phyloP scores from a whole-genome alignment of 306 rosid genomes.

The Inga laurina region DNA sequence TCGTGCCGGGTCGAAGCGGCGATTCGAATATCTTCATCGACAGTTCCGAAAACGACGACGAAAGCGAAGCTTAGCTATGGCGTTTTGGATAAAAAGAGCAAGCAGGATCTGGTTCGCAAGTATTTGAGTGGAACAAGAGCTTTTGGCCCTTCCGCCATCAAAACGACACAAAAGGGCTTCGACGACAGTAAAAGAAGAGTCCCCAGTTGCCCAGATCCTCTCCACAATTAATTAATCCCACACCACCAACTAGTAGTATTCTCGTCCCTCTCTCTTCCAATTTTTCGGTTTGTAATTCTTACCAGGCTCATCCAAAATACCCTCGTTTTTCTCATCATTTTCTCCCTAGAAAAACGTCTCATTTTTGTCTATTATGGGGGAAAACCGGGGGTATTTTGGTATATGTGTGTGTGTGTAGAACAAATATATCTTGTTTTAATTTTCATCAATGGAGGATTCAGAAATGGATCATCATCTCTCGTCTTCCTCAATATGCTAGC shows the following conservation, averaged over 20 bases:
- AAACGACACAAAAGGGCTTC: constrained; percentile 40
- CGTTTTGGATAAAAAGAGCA: constrained; percentile 18
- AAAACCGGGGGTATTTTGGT: constrained; percentile 92
- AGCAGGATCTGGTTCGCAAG: constrained; percentile 55
- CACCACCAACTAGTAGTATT: constrained; percentile 37
- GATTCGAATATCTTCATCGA: constrained; percentile 36
- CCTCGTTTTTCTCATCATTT: constrained; percentile 74
- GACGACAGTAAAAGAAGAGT: constrained; percentile 72
- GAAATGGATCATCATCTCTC: constrained; percentile 26
- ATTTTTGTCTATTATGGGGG: constrained; percentile 45
- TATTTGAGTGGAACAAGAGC: constrained; percentile 51
- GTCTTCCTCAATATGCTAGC: constrained; percentile 12
- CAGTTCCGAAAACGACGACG: background rate
- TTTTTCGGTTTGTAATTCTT: background rate
- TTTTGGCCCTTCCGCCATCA: constrained; percentile 27
- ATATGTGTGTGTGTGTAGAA: constrained; percentile 6
- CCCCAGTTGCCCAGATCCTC: constrained; percentile 99
- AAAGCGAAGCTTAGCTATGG: constrained; percentile 26
- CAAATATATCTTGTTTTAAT: background rate
- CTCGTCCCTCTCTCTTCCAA: constrained; percentile 14
- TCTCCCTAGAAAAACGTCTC: constrained; percentile 1
- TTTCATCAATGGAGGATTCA: constrained; percentile 33
- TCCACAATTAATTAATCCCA: constrained; percentile 67
- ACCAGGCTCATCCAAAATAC: constrained; percentile 59
- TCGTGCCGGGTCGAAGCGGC: constrained; percentile 63